Conservation (phyloP, 2,329 filamentous ascomycete genomes). For the Cadophora malorum region DNA sequence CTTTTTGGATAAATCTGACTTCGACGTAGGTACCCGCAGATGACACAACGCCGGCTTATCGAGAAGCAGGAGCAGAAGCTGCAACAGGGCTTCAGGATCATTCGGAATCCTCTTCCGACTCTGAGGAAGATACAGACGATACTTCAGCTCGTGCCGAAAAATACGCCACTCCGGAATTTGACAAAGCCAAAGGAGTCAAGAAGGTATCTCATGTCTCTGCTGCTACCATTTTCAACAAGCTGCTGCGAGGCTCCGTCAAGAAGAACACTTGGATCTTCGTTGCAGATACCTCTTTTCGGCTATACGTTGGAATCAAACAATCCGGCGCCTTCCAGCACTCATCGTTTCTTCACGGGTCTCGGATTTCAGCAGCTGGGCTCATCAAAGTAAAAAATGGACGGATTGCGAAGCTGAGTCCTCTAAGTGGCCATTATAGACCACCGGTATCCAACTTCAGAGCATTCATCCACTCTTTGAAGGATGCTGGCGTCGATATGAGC, state of each 20-base stretch:
- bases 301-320: constrained; percentile 91
- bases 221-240: constrained; percentile 76
- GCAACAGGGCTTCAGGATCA: constrained; percentile 32
- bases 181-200: constrained; percentile 64
- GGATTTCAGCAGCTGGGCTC: constrained; percentile 82
- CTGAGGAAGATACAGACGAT: constrained; percentile 46
- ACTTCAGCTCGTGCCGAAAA: constrained; percentile 66
- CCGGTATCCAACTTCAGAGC: constrained; percentile 79
- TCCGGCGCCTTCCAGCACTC: constrained; percentile 90
- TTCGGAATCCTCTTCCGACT: constrained; percentile 46
- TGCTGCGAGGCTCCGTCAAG: constrained; percentile 78
- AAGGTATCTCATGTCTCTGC: constrained; percentile 73
- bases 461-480: constrained; percentile 76
- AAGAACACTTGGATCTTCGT: constrained; percentile 96
- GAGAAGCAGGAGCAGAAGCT: constrained; percentile 37
- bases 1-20: constrained; percentile 3
- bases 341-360: constrained; percentile 82
- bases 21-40: constrained; percentile 54
- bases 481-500: constrained; percentile 78
- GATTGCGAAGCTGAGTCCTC: constrained; percentile 72
- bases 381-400: constrained; percentile 86
- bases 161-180: constrained; percentile 68
- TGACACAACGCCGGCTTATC: constrained; percentile 63
- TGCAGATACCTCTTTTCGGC: constrained; percentile 80
- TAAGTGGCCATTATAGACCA: constrained; percentile 84